phyloP scores from a whole-genome alignment of 768 basidiomycete genomes.

The Cystofilobasidium macerans region DNA sequence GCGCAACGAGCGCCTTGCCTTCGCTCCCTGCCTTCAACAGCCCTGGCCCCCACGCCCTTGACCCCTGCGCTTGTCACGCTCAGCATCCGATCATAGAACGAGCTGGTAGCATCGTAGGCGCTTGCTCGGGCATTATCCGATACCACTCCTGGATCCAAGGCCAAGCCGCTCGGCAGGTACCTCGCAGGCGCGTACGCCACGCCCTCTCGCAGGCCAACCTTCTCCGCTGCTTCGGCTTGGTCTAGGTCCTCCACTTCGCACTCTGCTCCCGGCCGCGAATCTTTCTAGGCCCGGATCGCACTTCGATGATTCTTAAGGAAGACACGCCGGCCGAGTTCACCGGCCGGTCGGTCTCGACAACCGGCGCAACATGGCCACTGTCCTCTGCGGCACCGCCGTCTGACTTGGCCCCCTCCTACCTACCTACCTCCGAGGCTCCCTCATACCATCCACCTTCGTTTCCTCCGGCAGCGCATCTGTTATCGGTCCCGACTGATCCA shows the following conservation, averaged over 20 bases:
- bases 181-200: no score
- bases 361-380: no score
- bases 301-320: constrained; percentile 13
- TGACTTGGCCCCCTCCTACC: constrained; percentile 6
- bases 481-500: not conserved
- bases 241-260: not conserved
- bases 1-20: not conserved
- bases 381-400: not conserved
- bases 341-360: not conserved
- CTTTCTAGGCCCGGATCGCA: no score
- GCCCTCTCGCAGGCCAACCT: not conserved
- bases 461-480: not conserved
- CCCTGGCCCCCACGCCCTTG: no score
- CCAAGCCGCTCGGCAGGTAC: no score
- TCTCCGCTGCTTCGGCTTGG: not conserved
- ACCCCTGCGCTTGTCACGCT: no score
- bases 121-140: no score
- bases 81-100: no score
- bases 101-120: no score
- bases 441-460: constrained; percentile 4
- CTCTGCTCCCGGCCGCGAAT: not conserved
- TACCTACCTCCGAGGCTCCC: no score
- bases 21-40: constrained; percentile 3
- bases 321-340: constrained; percentile 11
- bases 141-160: no score